Conservation (phyloP, 2,329 filamentous ascomycete species). For the Aspergillus fijiensis region DNA sequence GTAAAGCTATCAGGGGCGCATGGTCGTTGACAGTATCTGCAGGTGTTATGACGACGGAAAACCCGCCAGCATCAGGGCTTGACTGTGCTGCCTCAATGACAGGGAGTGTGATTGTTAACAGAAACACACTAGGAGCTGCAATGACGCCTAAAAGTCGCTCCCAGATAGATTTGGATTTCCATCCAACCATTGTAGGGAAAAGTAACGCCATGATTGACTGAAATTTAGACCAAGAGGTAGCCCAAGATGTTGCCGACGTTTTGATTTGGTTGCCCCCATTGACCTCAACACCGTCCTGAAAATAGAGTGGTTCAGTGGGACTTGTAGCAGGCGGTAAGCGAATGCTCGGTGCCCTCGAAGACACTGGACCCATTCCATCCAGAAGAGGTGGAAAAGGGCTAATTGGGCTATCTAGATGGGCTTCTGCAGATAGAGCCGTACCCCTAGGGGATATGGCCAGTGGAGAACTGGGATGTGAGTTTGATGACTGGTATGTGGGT, state of each 20-base stretch:
- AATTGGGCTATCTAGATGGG: constrained; percentile 39
- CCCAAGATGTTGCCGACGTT: constrained; percentile 71
- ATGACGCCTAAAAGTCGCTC: constrained; percentile 78
- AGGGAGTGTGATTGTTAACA: constrained; percentile 85
- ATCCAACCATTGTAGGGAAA: constrained; percentile 83
- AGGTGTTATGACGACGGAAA: not conserved
- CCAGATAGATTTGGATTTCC: constrained; percentile 79
- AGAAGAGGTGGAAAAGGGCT: constrained; percentile 69
- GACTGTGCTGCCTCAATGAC: constrained; percentile 71
- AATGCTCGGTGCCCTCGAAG: constrained; percentile 56
- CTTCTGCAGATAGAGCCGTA: constrained; percentile 16
- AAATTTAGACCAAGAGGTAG: constrained; percentile 68
- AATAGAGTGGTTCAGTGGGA: constrained; percentile 31
- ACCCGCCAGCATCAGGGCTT: not conserved
- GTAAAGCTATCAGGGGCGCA: constrained; percentile 32
- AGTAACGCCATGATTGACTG: constrained; percentile 69
- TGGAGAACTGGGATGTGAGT: constrained; percentile 24
- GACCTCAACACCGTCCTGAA: constrained; percentile 36
- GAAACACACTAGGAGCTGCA: constrained; percentile 84
- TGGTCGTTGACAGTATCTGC: constrained; percentile 37
- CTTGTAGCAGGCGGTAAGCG: constrained; percentile 52
- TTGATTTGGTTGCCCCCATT: constrained; percentile 41
- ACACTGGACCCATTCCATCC: constrained; percentile 54
- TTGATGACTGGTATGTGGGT: constrained; percentile 35
- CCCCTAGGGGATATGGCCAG: constrained; percentile 33